phyloP scores from a whole-genome alignment of 108 stramenopile species.

The Skeletonema potamos region DNA sequence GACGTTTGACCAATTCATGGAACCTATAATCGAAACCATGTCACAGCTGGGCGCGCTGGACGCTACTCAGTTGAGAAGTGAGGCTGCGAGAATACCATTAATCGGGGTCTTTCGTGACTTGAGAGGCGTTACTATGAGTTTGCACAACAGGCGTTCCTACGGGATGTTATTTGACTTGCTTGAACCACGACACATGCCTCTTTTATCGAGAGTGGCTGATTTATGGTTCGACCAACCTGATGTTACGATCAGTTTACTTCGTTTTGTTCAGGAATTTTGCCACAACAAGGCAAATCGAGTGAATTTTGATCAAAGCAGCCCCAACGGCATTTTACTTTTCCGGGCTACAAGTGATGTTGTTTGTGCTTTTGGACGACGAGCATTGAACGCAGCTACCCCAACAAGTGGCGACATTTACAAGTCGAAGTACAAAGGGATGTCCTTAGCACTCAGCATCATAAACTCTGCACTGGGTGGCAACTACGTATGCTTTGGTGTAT shows the following conservation, averaged over 20 bases:
- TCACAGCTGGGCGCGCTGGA: constrained; percentile 66
- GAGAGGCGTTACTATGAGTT: constrained; percentile 87
- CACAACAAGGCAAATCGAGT: constrained; percentile 98
- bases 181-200: constrained; percentile 87
- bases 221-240: constrained; percentile 94
- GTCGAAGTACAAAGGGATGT: constrained; percentile 91
- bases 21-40: constrained; percentile 82
- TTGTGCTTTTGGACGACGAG: constrained; percentile 85
- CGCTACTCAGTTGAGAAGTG: constrained; percentile 67
- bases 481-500: constrained; percentile 98
- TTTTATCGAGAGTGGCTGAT: constrained; percentile 88
- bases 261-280: constrained; percentile 96
- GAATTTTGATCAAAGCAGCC: constrained; percentile 95
- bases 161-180: constrained; percentile 90
- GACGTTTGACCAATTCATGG: constrained; percentile 94
- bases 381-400: constrained; percentile 60
- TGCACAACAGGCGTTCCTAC: constrained; percentile 94
- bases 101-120: constrained; percentile 95
- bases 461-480: constrained; percentile 95
- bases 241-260: constrained; percentile 92
- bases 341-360: constrained; percentile 91
- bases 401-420: constrained; percentile 83
- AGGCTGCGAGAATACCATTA: constrained; percentile 72
- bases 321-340: constrained; percentile 98
- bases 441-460: constrained; percentile 83